Evolutionary conservation across 1,284 basidiomycete genomes (phyloP).

Genomic region (Inonotus obliquus): DNA sequence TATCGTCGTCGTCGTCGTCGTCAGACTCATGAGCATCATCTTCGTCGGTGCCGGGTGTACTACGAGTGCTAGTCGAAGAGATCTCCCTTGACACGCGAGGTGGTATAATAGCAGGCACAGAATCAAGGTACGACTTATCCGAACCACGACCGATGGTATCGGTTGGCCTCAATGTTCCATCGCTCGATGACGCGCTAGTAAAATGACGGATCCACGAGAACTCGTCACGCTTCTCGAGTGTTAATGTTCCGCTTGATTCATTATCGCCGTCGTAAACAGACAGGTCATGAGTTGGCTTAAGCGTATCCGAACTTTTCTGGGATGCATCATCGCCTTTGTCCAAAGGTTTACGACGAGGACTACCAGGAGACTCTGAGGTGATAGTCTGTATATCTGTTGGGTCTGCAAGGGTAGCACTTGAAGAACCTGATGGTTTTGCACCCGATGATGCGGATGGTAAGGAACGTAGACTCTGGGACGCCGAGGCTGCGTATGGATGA

Average conservation of each 20-base stretch:
- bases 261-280: conserved; percentile 17
- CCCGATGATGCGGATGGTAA: conserved; percentile 8
- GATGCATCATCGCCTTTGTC: conserved; percentile 3
- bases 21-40: conserved; percentile 40
- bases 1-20: conserved; percentile 35
- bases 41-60: conserved; percentile 19
- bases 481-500: conserved; percentile 16
- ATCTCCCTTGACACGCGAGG: background rate
- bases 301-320: background rate
- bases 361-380: background rate
- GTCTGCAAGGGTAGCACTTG: conserved; percentile 6
- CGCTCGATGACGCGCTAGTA: conserved; percentile 4
- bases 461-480: conserved; percentile 4
- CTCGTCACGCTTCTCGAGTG: conserved; percentile 7
- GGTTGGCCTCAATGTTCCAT: conserved; percentile 10
- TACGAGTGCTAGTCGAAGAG: conserved; percentile 3
- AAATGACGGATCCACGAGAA: conserved; percentile 3
- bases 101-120: background rate
- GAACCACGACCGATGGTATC: background rate
- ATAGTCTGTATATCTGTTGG: background rate
- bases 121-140: conserved; percentile 2
- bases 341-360: conserved; percentile 9
- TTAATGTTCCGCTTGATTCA: conserved; percentile 12
- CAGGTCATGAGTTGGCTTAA: conserved; percentile 9
- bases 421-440: background rate